Evolutionary conservation across 108 stramenopile species (phyloP).

Genomic region (Skeletonema menzelii): DNA sequence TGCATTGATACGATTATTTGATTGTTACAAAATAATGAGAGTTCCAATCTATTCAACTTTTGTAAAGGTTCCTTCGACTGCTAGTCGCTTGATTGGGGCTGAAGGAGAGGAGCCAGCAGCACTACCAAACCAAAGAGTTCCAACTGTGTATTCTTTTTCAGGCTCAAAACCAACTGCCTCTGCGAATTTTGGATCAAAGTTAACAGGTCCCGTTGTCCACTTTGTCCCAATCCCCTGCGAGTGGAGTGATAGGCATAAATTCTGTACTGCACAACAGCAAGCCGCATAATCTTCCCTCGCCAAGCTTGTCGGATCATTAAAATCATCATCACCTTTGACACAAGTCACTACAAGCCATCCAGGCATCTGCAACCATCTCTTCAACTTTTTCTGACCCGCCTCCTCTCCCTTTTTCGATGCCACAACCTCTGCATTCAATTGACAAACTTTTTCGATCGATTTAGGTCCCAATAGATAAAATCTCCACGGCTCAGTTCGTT

Average conservation of each 20-base stretch:
- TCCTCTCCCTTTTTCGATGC: conserved; percentile 28
- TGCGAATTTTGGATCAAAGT: conserved; percentile 44
- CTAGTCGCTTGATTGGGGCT: conserved; percentile 26
- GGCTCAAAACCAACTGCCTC: conserved; percentile 34
- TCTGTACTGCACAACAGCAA: conserved; percentile 61
- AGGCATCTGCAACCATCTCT: conserved; percentile 54
- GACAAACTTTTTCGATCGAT: conserved; percentile 42
- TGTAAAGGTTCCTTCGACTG: conserved; percentile 9
- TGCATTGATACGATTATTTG: too few species aligned
- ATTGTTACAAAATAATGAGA: too few species aligned
- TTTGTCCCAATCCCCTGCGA: conserved; percentile 56
- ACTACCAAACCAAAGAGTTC: conserved; percentile 58
- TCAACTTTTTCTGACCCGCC: conserved; percentile 29
- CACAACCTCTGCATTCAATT: conserved; percentile 42
- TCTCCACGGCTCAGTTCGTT: conserved; percentile 59
- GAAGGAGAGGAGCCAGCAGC: conserved; percentile 18
- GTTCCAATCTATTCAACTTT: background rate
- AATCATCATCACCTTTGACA: conserved; percentile 6
- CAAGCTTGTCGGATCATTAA: conserved; percentile 35
- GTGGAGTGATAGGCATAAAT: conserved; percentile 50
- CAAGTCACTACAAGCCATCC: conserved; percentile 65
- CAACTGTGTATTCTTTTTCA: conserved; percentile 47
- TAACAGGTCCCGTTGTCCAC: conserved; percentile 65
- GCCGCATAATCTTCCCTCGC: conserved; percentile 64
- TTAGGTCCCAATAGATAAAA: conserved; percentile 53